These are phyloP conservation scores for Zarea fungicola DNA, from an alignment of 2,329 filamentous ascomycete species.

Conservation along the genomic window DNA sequence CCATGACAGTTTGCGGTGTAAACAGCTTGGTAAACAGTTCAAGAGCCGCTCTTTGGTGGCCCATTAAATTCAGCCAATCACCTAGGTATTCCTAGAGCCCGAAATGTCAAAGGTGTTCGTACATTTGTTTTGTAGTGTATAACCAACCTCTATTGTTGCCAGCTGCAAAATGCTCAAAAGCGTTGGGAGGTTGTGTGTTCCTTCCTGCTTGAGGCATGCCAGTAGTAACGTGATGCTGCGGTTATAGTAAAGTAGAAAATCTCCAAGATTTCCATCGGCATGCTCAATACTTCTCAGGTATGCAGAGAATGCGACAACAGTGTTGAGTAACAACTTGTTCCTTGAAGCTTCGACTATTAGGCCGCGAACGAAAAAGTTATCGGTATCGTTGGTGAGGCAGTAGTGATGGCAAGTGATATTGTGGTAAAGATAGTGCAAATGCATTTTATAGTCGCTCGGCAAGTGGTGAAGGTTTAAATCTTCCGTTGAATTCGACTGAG, in stretches of 20 bases:
- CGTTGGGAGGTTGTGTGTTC: conserved; percentile 67
- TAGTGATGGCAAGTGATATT: conserved; percentile 81
- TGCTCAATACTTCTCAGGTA: conserved; percentile 75
- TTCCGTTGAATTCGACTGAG: conserved; percentile 6
- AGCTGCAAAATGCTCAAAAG: conserved; percentile 86
- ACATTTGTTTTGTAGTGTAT: neutral
- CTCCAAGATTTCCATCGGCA: conserved; percentile 66
- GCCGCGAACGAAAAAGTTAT: conserved; percentile 67
- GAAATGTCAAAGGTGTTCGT: neutral
- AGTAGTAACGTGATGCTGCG: conserved; percentile 75
- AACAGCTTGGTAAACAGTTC: conserved; percentile 75
- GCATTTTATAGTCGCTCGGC: conserved; percentile 67
- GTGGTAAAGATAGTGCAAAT: conserved; percentile 72
- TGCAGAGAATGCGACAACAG: conserved; percentile 79
- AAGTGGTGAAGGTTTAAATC: conserved; percentile 51
- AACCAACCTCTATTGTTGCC: conserved; percentile 80
- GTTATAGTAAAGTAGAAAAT: conserved; percentile 88
- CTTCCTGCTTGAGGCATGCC: conserved; percentile 62
- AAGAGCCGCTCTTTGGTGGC: conserved; percentile 85
- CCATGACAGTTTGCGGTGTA: conserved; percentile 67
- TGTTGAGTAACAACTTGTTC: conserved; percentile 76
- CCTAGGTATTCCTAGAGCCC: conserved; percentile 75
- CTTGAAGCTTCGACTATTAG: conserved; percentile 68
- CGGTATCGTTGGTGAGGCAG: conserved; percentile 64
- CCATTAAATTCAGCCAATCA: conserved; percentile 90